Evolutionary conservation across 139 green algal species (phyloP).

Genomic region (Chlorella vulgaris): DNA sequence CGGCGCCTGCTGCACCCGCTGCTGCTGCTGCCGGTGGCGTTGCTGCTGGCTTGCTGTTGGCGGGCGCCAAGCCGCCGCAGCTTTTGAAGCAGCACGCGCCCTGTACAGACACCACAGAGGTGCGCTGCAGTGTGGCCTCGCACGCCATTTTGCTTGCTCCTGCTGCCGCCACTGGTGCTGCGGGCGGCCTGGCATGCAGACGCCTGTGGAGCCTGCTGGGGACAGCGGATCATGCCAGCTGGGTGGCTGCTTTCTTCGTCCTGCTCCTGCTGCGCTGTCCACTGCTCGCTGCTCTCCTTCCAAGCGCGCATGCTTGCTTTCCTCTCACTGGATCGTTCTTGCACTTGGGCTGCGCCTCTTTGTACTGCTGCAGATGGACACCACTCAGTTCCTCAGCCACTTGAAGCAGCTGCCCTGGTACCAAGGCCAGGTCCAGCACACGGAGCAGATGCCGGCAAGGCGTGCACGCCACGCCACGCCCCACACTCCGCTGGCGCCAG

Average conservation of each 20-base stretch:
- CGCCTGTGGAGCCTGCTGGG: no score
- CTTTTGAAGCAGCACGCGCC: slow-evolving; percentile 50
- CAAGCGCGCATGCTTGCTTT: not conserved
- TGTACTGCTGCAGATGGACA: slow-evolving; percentile 30
- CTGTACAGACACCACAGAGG: slow-evolving; percentile 50
- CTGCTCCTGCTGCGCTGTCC: no score
- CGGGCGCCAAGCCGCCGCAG: slow-evolving; percentile 36
- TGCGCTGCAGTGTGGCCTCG: not conserved
- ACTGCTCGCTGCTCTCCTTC: not conserved
- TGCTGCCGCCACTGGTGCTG: no score
- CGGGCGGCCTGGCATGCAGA: not conserved
- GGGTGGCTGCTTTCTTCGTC: no score
- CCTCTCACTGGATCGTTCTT: not conserved
- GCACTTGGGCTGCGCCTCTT: not conserved
- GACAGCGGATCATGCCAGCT: no score
- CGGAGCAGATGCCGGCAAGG: slow-evolving; percentile 61
- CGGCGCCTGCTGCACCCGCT: not conserved
- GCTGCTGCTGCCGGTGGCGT: not conserved
- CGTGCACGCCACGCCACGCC: slow-evolving; percentile 40
- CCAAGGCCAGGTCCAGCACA: slow-evolving; percentile 68
- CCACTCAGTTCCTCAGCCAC: slow-evolving; percentile 63
- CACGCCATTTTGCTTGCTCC: not conserved
- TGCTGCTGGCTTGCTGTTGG: not conserved
- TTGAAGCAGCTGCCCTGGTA: slow-evolving; percentile 69
- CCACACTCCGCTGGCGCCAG: slow-evolving; percentile 33